Conservation (phyloP, 2,329 filamentous ascomycete species). For the Chrysoporthe austroafricana region DNA sequence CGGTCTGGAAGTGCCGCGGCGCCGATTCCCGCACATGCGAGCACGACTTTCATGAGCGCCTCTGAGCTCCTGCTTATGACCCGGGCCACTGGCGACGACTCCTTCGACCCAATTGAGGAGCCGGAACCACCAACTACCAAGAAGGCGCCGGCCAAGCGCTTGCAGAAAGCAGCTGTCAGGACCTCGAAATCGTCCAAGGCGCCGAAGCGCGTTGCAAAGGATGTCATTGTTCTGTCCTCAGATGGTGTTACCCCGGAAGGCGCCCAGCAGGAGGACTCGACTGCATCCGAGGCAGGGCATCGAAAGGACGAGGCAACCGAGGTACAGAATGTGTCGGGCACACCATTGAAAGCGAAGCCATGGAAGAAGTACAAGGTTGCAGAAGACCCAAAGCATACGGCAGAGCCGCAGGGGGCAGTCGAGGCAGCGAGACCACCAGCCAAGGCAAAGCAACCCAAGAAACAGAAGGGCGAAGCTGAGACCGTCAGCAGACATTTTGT, state of each 20-base stretch:
- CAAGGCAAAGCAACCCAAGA: conserved; percentile 32
- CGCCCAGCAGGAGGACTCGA: conserved; percentile 11
- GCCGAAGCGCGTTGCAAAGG: conserved; percentile 19
- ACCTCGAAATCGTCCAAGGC: conserved; percentile 12
- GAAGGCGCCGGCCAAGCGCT: conserved; percentile 3
- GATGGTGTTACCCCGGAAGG: conserved; percentile 18
- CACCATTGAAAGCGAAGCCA: conserved; percentile 37
- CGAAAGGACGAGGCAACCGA: not conserved
- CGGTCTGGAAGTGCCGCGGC: conserved; percentile 43
- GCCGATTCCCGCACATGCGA: conserved; percentile 42
- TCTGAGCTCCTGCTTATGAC: conserved; percentile 42
- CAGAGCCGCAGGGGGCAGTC: not conserved
- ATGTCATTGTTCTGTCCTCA: conserved; percentile 28
- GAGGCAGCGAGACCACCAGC: conserved; percentile 32
- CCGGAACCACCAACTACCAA: not conserved
- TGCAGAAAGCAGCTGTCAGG: conserved; percentile 9
- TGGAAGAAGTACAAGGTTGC: conserved; percentile 42
- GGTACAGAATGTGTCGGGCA: conserved; percentile 16
- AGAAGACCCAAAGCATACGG: not conserved
- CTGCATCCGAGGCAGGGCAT: conserved; percentile 23
- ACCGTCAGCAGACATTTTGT: conserved; percentile 42
- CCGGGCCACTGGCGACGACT: conserved; percentile 30
- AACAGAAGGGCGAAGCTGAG: conserved; percentile 33
- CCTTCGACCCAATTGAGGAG: conserved; percentile 20
- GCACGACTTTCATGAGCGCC: conserved; percentile 47